Evolutionary conservation across 2,329 filamentous ascomycete species (phyloP).

Genomic region (Colletotrichum spaethianum): DNA sequence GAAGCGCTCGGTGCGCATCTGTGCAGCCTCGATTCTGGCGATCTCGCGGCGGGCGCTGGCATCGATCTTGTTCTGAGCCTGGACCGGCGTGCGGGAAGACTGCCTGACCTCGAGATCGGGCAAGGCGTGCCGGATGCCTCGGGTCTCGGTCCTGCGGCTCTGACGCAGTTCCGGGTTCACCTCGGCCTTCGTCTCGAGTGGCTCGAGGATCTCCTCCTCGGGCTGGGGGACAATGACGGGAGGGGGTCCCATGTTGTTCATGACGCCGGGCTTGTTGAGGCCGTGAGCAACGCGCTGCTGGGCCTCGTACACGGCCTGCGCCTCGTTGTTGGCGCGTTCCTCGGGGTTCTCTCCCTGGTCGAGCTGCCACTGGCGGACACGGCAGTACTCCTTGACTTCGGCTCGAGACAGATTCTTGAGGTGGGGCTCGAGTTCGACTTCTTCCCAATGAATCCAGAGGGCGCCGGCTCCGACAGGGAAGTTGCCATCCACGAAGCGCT

Average conservation of each 20-base stretch:
- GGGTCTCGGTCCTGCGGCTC: constrained; percentile 56
- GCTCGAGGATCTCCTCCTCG: constrained; percentile 40
- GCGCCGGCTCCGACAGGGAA: constrained; percentile 73
- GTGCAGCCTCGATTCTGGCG: constrained; percentile 64
- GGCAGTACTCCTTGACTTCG: constrained; percentile 76
- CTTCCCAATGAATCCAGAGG: constrained; percentile 74
- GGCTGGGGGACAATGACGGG: constrained; percentile 38
- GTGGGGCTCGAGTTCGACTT: constrained; percentile 71
- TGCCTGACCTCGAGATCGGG: constrained; percentile 55
- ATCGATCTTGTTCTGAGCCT: constrained; percentile 62
- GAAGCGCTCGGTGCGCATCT: constrained; percentile 65
- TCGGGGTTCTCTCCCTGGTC: constrained; percentile 66
- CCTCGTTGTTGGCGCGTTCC: constrained; percentile 65
- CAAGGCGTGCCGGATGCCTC: constrained; percentile 50
- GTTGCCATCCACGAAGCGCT: constrained; percentile 70
- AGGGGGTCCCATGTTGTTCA: constrained; percentile 18
- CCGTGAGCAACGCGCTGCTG: constrained; percentile 58
- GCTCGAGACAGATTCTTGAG: constrained; percentile 64
- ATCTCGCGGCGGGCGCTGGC: constrained; percentile 67
- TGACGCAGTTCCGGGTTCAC: constrained; percentile 58
- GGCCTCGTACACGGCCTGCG: constrained; percentile 65
- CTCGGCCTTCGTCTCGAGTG: constrained; percentile 36
- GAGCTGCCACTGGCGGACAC: constrained; percentile 71
- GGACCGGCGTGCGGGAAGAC: constrained; percentile 51
- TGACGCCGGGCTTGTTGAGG: constrained; percentile 43